Evolutionary conservation across 2,329 filamentous ascomycete species (phyloP), one percentile per base, ranked within the genome.

Genomic region (Trichoderma guizhouense): DNA sequence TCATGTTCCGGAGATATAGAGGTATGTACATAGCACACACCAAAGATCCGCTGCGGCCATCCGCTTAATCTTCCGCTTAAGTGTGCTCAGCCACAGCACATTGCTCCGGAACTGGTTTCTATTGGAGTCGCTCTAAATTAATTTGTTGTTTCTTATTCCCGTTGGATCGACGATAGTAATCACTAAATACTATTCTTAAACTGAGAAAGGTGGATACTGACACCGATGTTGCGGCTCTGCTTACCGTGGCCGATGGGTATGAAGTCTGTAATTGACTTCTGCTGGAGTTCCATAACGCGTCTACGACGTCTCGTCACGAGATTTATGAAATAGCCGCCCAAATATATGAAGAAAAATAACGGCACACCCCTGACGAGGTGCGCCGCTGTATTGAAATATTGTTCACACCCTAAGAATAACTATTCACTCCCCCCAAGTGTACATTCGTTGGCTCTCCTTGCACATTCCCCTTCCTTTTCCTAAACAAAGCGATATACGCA

Each of bases 391-490:
- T 69, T 69, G 66, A 62, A 68, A 69, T 47, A 47, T 67, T 67
- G 57, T 61, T 61, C 66, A 69, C 66, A 69, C 39, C 66, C 66
- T 69, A 58, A 57, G 36, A 69, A 69, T 69, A 69, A 69, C 66
- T 69, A 69, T 51, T 58, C 68, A 63, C 32, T 64, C 60, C 32
- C 55, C 32, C 60, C 68, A 43, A 55, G 68, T 71, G 68, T 36
- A 30, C 51, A 32, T 57, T 63, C 55, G 24, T 55, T 64, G 68
- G 68, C 51, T 71, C 68, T 71, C 47, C 68, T 71, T 64, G 68
- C 60, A 71, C 68, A 71, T 55, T 64, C 36, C 21, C 34, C 60
- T 32, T 71, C 55, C 32, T 21, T 18, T 57, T 64, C 47, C 30
- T 18, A 26, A 24, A 71, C 30, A 71, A 58, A 58, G 28, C 30